Evolutionary conservation across 1,139 yeast genomes (phyloP).

Genomic region (Yamadazyma dendronema): DNA sequence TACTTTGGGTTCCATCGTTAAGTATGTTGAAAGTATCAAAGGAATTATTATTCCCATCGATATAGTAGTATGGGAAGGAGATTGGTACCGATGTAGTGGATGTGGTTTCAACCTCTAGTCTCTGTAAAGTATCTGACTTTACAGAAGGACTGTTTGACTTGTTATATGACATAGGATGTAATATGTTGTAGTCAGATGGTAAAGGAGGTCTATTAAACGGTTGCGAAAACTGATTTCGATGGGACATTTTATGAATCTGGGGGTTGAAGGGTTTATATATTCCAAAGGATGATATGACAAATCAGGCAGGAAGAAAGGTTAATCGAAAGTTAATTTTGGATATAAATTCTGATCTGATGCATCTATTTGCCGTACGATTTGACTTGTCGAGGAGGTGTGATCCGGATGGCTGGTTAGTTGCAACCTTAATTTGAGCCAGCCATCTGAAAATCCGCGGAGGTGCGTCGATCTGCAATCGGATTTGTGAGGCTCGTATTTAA

Average conservation of each 20-base stretch:
- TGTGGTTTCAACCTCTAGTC: conserved; percentile 32
- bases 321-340: not conserved
- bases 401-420: conserved; percentile 1
- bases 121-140: conserved; percentile 17
- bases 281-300: not conserved
- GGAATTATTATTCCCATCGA: conserved; percentile 26
- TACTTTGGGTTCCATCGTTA: conserved; percentile 10
- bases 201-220: conserved; percentile 9
- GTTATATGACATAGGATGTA: conserved; percentile 9
- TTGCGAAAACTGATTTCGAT: not conserved
- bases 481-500: too few relatives aligned
- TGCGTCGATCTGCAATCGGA: not conserved
- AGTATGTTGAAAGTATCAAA: conserved; percentile 34
- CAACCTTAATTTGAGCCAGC: conserved; percentile 3
- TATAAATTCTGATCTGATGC: conserved; percentile 1
- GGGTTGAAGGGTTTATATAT: conserved; percentile 1
- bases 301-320: not conserved
- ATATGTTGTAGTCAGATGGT: conserved; percentile 11
- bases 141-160: conserved; percentile 9
- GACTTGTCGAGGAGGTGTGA: not conserved
- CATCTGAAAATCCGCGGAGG: not conserved
- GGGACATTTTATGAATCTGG: conserved; percentile 1
- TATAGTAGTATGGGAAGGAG: conserved; percentile 35
- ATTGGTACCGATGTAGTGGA: conserved; percentile 32
- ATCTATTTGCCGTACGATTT: not conserved